phyloP scores from a whole-genome alignment of 2,329 filamentous ascomycete genomes.

The Clarireedia hainanense region DNA sequence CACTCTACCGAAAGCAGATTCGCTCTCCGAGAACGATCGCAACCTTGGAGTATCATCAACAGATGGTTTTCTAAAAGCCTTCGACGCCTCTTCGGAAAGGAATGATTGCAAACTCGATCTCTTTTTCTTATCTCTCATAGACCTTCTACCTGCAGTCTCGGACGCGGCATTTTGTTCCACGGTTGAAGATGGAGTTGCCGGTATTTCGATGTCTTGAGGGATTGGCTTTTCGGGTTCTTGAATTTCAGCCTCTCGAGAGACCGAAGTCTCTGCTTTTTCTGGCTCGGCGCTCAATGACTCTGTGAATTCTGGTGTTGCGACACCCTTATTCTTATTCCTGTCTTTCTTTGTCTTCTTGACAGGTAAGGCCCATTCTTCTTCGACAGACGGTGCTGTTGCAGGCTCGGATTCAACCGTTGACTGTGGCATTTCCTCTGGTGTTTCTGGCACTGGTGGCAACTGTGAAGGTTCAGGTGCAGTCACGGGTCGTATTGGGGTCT shows the following conservation, averaged over 20 bases:
- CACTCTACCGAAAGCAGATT: neutral
- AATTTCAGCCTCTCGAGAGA: neutral
- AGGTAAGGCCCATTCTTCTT: conserved; percentile 4
- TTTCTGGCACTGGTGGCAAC: too few relatives aligned
- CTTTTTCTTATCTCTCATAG: conserved; percentile 24
- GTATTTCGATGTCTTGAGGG: neutral
- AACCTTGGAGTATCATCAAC: neutral
- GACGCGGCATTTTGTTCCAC: neutral
- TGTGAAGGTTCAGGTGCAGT: conserved; percentile 3
- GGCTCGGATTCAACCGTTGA: neutral
- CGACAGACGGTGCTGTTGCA: neutral
- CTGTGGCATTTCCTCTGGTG: neutral
- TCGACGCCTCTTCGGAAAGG: neutral
- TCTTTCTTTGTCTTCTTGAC: conserved; percentile 34
- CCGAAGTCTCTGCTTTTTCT: neutral
- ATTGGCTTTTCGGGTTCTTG: neutral
- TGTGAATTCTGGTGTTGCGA: neutral
- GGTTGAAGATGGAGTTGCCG: neutral
- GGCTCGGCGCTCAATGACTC: neutral
- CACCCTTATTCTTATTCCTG: conserved; percentile 29
- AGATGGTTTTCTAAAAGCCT: neutral
- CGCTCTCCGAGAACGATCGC: neutral
- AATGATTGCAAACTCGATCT: conserved; percentile 3
- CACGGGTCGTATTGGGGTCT: neutral
- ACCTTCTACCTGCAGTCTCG: neutral